Evolutionary conservation across 148 eudicot genomes (phyloP).

Genomic region (Chenopodium berlandieri): DNA sequence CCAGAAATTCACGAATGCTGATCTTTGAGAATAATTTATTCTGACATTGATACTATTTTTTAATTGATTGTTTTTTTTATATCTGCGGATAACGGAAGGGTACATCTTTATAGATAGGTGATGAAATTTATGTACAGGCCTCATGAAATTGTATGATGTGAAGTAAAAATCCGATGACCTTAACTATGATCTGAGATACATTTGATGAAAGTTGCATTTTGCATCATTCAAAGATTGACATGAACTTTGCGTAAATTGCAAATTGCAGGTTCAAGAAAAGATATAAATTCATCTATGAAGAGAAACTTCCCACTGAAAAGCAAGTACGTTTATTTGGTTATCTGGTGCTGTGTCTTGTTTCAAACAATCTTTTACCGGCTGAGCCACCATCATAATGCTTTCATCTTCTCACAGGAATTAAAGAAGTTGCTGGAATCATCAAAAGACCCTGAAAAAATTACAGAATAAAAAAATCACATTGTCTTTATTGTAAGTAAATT

Average conservation of each 20-base stretch:
- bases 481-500: slow-evolving; percentile 63
- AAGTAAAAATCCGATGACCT: background rate
- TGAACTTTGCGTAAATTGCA: slow-evolving; percentile 16
- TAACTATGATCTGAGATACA: background rate
- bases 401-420: slow-evolving; percentile 42
- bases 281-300: slow-evolving; percentile 65
- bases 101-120: background rate
- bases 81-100: background rate
- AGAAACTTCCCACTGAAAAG: slow-evolving; percentile 78
- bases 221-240: background rate
- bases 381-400: slow-evolving; percentile 13
- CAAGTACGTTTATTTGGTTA: slow-evolving; percentile 43
- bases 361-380: background rate
- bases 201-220: background rate
- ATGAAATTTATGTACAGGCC: background rate
- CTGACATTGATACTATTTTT: background rate
- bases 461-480: slow-evolving; percentile 50
- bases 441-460: slow-evolving; percentile 49
- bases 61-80: background rate
- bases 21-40: background rate
- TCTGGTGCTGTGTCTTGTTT: background rate
- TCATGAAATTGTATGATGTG: background rate
- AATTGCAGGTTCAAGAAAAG: slow-evolving; percentile 78
- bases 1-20: background rate
- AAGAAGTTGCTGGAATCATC: slow-evolving; percentile 57